phyloP scores from a whole-genome alignment of 2,329 filamentous ascomycete species.

The Amylocarpus encephaloides region DNA sequence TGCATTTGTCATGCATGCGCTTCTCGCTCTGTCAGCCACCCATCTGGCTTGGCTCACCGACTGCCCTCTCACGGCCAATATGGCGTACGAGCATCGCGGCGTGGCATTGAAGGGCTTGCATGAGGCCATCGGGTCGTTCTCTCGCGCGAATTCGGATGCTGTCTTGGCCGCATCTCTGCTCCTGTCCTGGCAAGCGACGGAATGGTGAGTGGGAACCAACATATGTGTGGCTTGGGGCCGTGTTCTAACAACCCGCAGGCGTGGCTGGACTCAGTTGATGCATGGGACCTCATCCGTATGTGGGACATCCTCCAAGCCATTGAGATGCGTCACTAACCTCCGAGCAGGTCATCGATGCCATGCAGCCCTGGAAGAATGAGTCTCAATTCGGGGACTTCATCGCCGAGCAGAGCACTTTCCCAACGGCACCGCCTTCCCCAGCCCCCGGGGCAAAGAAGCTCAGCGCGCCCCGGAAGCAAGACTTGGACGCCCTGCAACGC shows the following conservation, averaged over 20 bases:
- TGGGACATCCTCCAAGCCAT: slow-evolving; percentile 15
- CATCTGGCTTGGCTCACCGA: slow-evolving; percentile 87
- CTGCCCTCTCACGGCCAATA: slow-evolving; percentile 76
- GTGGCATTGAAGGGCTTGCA: slow-evolving; percentile 82
- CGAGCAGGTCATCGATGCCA: slow-evolving; percentile 72
- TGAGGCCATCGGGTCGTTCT: slow-evolving; percentile 80
- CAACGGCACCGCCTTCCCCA: slow-evolving; percentile 58
- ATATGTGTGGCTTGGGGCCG: slow-evolving; percentile 23
- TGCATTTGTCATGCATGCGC: slow-evolving; percentile 87
- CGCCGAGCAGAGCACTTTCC: slow-evolving; percentile 68
- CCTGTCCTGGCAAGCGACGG: slow-evolving; percentile 90
- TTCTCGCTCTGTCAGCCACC: slow-evolving; percentile 89
- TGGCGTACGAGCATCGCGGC: slow-evolving; percentile 84
- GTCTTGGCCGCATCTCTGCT: slow-evolving; percentile 86
- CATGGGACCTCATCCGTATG: slow-evolving; percentile 83
- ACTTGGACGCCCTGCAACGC: slow-evolving; percentile 60
- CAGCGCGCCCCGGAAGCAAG: slow-evolving; percentile 60
- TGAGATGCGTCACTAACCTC: slow-evolving; percentile 24
- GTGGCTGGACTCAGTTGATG: slow-evolving; percentile 87
- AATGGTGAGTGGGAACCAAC: slow-evolving; percentile 64
- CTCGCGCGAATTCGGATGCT: slow-evolving; percentile 79
- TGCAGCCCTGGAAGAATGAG: slow-evolving; percentile 87
- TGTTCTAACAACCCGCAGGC: slow-evolving; percentile 51
- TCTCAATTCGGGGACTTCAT: slow-evolving; percentile 82
- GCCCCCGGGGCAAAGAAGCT: slow-evolving; percentile 52